Conservation (phyloP, 2,329 filamentous ascomycete genomes). For the Cercospora citrullina region DNA sequence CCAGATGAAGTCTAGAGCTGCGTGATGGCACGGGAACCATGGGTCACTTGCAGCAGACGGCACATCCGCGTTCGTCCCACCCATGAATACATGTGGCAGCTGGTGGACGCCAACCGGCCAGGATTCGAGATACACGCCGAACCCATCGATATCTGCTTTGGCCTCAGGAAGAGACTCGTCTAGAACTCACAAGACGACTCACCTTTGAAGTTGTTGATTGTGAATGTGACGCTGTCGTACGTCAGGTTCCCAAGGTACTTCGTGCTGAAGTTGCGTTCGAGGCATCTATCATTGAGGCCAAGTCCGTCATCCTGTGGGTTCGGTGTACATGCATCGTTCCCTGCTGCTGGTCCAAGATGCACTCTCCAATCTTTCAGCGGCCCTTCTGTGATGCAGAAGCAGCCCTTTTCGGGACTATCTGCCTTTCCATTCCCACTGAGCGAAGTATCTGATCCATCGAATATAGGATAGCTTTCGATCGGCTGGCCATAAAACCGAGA, state of each 20-base stretch:
- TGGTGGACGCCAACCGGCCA: slow-evolving; percentile 5
- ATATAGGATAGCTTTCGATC: slow-evolving; percentile 45
- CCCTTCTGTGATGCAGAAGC: slow-evolving; percentile 55
- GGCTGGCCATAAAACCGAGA: slow-evolving; percentile 41
- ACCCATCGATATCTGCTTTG: slow-evolving; percentile 6
- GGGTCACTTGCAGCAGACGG: slow-evolving; percentile 48
- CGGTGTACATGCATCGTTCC: slow-evolving; percentile 10
- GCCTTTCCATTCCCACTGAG: slow-evolving; percentile 52
- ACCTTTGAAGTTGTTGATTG: slow-evolving; percentile 14
- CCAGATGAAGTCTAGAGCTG: slow-evolving; percentile 46
- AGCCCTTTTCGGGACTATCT: slow-evolving; percentile 49
- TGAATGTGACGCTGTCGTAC: slow-evolving; percentile 16
- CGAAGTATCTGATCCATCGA: slow-evolving; percentile 21
- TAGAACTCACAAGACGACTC: not conserved
- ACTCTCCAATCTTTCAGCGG: slow-evolving; percentile 50
- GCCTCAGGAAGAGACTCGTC: not conserved
- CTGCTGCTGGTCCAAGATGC: slow-evolving; percentile 31
- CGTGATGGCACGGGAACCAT: slow-evolving; percentile 52
- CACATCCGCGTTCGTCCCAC: slow-evolving; percentile 48
- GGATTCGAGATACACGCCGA: slow-evolving; percentile 7
- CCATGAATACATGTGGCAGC: slow-evolving; percentile 47
- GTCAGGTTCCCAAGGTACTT: slow-evolving; percentile 1
- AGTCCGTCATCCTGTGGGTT: slow-evolving; percentile 30
- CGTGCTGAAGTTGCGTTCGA: not conserved
- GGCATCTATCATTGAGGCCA: slow-evolving; percentile 20